Conservation (phyloP, 2,329 filamentous ascomycete genomes). For the Hypoxylon rubiginosum region DNA sequence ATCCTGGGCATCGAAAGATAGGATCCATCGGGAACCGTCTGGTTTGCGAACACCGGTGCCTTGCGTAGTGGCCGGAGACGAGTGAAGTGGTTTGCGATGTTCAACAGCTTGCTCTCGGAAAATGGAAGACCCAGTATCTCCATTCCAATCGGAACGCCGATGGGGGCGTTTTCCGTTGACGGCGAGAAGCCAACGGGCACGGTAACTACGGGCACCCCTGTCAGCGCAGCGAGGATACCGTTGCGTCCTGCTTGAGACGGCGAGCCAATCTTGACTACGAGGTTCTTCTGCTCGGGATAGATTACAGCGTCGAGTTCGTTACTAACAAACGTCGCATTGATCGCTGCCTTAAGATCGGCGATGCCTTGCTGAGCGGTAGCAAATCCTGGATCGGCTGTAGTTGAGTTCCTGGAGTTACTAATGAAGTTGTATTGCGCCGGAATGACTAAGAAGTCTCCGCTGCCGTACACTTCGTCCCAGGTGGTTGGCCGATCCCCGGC, state of each 20-base stretch:
- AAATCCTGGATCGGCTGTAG: constrained; percentile 66
- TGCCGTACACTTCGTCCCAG: constrained; percentile 64
- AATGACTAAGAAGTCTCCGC: constrained; percentile 70
- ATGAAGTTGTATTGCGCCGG: constrained; percentile 70
- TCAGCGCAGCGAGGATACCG: constrained; percentile 58
- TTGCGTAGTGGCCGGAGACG: constrained; percentile 60
- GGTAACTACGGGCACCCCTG: constrained; percentile 58
- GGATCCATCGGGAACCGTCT: constrained; percentile 53
- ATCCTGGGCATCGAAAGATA: constrained; percentile 61
- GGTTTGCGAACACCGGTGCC: constrained; percentile 61
- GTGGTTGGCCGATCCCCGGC: constrained; percentile 59
- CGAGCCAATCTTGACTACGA: constrained; percentile 70
- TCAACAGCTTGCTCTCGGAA: constrained; percentile 66
- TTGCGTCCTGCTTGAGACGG: constrained; percentile 70
- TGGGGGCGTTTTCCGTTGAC: constrained; percentile 61
- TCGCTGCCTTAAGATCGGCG: constrained; percentile 62
- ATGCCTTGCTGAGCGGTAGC: constrained; percentile 62
- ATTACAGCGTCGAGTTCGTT: constrained; percentile 69
- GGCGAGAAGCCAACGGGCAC: constrained; percentile 68
- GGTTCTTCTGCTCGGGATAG: constrained; percentile 75
- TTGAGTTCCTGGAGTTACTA: constrained; percentile 63
- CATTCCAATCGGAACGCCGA: constrained; percentile 74
- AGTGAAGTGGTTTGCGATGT: constrained; percentile 66
- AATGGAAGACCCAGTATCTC: constrained; percentile 72
- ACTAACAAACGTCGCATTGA: constrained; percentile 64